Conservation (phyloP, 495 filamentous ascomycete species). For the Penicillium roqueforti region DNA sequence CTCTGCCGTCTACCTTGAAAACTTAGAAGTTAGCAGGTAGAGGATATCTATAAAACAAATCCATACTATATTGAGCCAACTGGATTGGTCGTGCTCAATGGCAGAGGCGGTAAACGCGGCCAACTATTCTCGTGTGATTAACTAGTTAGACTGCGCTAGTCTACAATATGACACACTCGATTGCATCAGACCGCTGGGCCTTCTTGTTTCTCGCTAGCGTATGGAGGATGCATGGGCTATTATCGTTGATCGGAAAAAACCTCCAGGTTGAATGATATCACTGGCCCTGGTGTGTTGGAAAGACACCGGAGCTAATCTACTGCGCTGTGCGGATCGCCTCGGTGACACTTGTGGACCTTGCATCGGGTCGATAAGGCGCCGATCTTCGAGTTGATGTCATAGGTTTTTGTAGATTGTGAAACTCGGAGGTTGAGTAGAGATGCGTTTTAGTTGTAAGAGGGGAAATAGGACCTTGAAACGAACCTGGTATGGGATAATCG, state of each 20-base stretch:
- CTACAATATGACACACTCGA: neutral
- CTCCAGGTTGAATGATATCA: neutral
- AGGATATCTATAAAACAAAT: no score
- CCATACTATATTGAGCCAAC: no score
- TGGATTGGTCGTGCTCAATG: no score
- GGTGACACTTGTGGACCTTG: neutral
- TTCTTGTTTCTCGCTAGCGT: neutral
- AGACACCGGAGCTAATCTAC: neutral
- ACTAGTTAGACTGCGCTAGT: neutral
- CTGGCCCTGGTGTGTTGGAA: neutral
- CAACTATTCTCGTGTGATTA: no score
- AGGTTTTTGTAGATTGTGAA: neutral
- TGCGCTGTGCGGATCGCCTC: neutral
- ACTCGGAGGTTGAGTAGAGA: neutral
- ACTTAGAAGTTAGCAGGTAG: no score
- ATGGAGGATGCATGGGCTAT: neutral
- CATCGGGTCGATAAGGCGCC: neutral
- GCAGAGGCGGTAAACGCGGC: no score
- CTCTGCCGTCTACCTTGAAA: no score
- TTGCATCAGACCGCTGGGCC: neutral
- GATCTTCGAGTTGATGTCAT: slow-evolving; percentile 1
- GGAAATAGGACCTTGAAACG: neutral
- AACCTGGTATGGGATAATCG: neutral
- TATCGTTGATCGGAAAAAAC: neutral
- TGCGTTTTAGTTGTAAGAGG: neutral